Evolutionary conservation across 2,329 filamentous ascomycete species (phyloP), one percentile per base, ranked within the genome.

Genomic region (Beauveria sp.): DNA sequence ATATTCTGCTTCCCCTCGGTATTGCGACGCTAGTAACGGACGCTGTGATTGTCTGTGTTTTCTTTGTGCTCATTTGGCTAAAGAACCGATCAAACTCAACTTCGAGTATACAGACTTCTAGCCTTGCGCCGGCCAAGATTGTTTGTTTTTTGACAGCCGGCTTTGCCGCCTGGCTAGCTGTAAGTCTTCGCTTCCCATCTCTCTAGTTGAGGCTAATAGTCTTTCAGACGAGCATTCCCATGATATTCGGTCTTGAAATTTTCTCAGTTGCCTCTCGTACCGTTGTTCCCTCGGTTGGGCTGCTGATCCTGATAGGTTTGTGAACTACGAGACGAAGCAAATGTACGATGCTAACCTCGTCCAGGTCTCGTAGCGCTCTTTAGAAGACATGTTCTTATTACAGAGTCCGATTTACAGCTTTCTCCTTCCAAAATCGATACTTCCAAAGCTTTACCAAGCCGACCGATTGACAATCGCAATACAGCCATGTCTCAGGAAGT

Each of bases 111-210:
- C 24, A 51, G 28, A 20, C 1, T 43, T 42, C 34, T 18, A n/a
- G 69, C 64, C 24, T 54, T 69, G 3, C 67, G 65, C 14, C 62
- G 64, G 10, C 68, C 49, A 81, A 76, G 67, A 73, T 76, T 43
- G 66, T 81, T 20, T 66, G 79, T 26, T 68, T 78, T 1, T 70
- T 77, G 20, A 71, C 80, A 5, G 26, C 74, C 51, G 80, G 76
- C 16, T 70, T 83, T 61, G 75, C 73, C n/a, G 68, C 83, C 38
- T 86, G 83, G 83, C 81, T 78, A 57, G 80, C 73, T 66, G 81
- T 84, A 68, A 70, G 81, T 79, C 22, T n/a, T 28, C 20, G 18
- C 16, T 28, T 22, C 1, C 2, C 1, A 9, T 50, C 26, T 12
- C n/a, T 10, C 43, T n/a, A 8, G n/a, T 18, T 24, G 24, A 60